A percentile compares a stretch with the other conserved stretches of the same genome.
Conservation (phyloP, 345 rosid genomes). For the Pugionium dolabratum region DNA sequence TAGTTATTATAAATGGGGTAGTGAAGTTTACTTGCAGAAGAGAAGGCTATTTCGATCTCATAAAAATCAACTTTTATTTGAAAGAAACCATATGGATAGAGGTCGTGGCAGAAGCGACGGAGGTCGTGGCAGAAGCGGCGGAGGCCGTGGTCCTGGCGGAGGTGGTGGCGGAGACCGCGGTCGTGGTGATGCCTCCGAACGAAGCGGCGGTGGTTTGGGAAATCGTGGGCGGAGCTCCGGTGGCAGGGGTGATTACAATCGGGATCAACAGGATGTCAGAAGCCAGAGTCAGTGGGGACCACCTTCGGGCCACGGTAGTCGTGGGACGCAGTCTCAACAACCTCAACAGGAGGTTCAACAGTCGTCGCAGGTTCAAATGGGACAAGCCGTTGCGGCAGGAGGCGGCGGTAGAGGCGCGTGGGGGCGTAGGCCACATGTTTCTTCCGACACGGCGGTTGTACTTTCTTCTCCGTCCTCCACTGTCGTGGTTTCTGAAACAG, state of each 20-base stretch:
- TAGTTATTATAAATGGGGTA: too few species aligned
- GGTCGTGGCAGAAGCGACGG: too few species aligned
- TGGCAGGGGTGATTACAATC: too few species aligned
- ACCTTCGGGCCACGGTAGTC: constrained; percentile 28
- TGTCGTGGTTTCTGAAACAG: constrained; percentile 16
- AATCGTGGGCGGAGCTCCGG: constrained; percentile 9
- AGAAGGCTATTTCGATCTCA: too few species aligned
- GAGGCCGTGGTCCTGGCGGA: too few species aligned
- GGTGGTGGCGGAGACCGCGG: too few species aligned
- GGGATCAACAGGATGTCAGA: constrained; percentile 23
- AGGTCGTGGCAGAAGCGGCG: too few species aligned
- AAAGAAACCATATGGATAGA: too few species aligned
- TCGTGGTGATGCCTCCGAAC: too few species aligned
- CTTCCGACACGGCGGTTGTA: constrained; percentile 11
- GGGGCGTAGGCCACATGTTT: too few species aligned
- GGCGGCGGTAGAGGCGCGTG: constrained; percentile 13
- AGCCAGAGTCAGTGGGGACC: constrained; percentile 41
- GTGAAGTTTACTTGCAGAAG: too few species aligned
- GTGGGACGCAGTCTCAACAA: constrained; percentile 8
- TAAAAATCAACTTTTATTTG: too few species aligned
- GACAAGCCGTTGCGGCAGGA: not conserved
- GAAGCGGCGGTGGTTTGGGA: not conserved
- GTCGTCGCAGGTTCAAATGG: not conserved
- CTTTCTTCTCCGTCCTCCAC: constrained; percentile 24
- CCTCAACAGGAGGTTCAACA: constrained; percentile 19